Base-by-base conservation (phyloP, 2,329 filamentous ascomycete species). In the Dothideomycetes sp. region DNA sequence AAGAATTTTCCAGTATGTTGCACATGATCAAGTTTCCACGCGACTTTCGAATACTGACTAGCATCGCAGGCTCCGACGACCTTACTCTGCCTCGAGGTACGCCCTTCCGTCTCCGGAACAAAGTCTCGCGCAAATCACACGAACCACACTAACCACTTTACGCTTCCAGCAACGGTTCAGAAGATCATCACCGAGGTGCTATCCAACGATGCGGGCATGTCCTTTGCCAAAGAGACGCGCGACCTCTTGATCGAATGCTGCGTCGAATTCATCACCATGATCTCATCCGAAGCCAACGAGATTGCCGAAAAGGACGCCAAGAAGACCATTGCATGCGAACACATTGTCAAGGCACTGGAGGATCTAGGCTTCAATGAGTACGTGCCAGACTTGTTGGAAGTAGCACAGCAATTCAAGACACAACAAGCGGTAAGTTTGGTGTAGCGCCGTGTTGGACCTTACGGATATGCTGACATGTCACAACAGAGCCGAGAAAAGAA, bases 261-360 rank as follows among this genome's bases (percentile, higher is more conserved):
- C 58, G 89, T 98, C 56, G 91, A 98, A 63, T 98, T 98, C 63
- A 95, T 98, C 63, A 96, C 91, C 13, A 77, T 98, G 55, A 84
- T 98, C 53, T 95, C 88, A n/a, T 94, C 86, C 33, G 89, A 98
- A 67, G 91, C 91, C 47, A 98, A 98, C 64, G 91, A 98, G 55
- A 98, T 98, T 49, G 93, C 88, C 10, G 91, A 98, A 62, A 94
- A 94, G 64, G 91, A 98, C 57, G 86, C 88, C 35, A 98, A 98
- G 70, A 98, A 98, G 74, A 98, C 91, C 4, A 98, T 98, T 53
- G 89, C 89, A 10, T 94, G 86, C 62, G 91, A 98, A 56, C 91
- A 98, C 67, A 93, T 98, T 54, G 93, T 89, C 57, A 89, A 89
- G 57, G 91, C 91, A 1, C 74, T 98, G 29, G 84, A 89, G 53